These are phyloP conservation scores for Fusarium graminum DNA, from an alignment of 2,329 filamentous ascomycete genomes.

Conservation along the genomic window DNA sequence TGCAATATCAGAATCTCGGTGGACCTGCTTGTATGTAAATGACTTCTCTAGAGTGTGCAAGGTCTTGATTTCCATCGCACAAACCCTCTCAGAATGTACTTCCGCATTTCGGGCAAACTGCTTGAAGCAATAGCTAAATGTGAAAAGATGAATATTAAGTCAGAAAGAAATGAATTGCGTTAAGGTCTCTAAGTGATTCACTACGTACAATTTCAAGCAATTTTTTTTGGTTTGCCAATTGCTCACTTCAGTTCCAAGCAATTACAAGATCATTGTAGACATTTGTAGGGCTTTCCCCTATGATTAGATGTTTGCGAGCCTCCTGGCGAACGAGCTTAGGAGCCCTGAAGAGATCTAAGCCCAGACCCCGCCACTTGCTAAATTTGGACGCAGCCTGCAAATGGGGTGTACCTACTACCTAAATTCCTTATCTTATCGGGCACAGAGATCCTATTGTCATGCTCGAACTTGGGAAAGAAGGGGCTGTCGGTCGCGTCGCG, in stretches of 20 bases:
- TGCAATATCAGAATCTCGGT: slow-evolving; percentile 84
- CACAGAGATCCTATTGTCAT: not conserved
- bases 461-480: slow-evolving; percentile 16
- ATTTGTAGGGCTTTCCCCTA: slow-evolving; percentile 17
- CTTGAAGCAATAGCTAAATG: slow-evolving; percentile 3
- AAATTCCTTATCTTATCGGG: slow-evolving; percentile 40
- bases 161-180: not conserved
- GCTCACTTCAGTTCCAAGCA: slow-evolving; percentile 23
- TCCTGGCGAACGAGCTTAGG: not conserved
- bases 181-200: not conserved
- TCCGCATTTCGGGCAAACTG: slow-evolving; percentile 73
- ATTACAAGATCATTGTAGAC: slow-evolving; percentile 25
- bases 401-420: not conserved
- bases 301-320: slow-evolving; percentile 6
- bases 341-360: slow-evolving; percentile 15
- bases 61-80: slow-evolving; percentile 64
- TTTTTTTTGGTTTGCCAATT: slow-evolving; percentile 18
- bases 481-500: slow-evolving; percentile 36
- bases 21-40: slow-evolving; percentile 89
- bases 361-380: not conserved
- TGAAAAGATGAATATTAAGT: slow-evolving; percentile 6
- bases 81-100: slow-evolving; percentile 71
- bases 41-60: slow-evolving; percentile 67
- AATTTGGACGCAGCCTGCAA: not conserved
- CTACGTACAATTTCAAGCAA: slow-evolving; percentile 13